Percentiles rank a stretch among this genome's conserved stretches.
These are phyloP conservation scores for Globisporangium uncinulatum DNA, from an alignment of 352 stramenopile genomes.

Conservation along the genomic window DNA sequence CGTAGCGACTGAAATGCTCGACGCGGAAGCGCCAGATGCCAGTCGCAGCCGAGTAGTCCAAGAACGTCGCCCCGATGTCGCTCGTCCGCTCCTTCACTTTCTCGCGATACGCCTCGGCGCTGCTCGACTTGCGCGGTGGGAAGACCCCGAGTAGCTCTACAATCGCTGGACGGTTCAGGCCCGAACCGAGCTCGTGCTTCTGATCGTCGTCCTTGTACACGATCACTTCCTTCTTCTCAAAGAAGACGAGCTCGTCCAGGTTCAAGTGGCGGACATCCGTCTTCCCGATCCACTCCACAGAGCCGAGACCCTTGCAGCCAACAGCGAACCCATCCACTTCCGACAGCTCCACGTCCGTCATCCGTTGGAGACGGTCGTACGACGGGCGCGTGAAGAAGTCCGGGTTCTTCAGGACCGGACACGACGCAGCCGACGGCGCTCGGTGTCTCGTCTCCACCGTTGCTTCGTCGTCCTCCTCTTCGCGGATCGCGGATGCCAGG, in stretches of 20 bases:
- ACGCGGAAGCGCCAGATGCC: constrained; percentile 84
- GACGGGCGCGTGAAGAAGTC: constrained; percentile 78
- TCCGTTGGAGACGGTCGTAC: constrained; percentile 59
- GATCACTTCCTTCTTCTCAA: constrained; percentile 84
- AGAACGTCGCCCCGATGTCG: constrained; percentile 71
- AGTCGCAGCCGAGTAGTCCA: constrained; percentile 68
- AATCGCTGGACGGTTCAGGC: constrained; percentile 72
- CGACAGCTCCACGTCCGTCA: constrained; percentile 63
- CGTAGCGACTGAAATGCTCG: constrained; percentile 84
- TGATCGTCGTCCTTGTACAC: constrained; percentile 82
- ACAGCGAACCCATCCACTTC: constrained; percentile 75
- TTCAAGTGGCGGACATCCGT: constrained; percentile 79
- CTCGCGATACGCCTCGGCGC: constrained; percentile 62
- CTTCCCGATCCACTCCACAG: constrained; percentile 74
- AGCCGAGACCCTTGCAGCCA: constrained; percentile 70
- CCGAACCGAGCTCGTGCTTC: constrained; percentile 68
- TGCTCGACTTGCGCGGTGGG: constrained; percentile 52
- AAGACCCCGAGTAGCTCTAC: constrained; percentile 78
- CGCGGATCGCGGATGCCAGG: constrained; percentile 52
- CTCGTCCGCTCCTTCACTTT: constrained; percentile 70
- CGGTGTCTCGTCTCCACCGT: constrained; percentile 7
- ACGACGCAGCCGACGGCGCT: constrained; percentile 29
- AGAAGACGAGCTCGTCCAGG: constrained; percentile 71
- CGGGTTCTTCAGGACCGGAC: constrained; percentile 63
- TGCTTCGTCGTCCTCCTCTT: constrained; percentile 31